Conservation (phyloP, 345 rosid genomes). For the Moricandia moricandioides region DNA sequence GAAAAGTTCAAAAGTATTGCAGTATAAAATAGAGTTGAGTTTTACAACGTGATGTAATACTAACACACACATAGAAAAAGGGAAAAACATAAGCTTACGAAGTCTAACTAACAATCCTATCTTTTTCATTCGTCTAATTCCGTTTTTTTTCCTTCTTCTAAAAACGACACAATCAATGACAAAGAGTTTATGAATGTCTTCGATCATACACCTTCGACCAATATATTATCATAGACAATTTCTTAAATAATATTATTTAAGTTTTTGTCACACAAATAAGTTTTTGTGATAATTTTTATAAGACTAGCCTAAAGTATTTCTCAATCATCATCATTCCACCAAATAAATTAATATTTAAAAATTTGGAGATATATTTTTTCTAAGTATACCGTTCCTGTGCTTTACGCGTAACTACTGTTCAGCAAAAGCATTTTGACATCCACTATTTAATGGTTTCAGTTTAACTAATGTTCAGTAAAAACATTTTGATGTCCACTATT, state of each 20-base stretch:
- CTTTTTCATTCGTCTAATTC: not conserved
- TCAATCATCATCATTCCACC: not conserved
- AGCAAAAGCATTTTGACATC: not conserved
- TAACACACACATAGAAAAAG: not conserved
- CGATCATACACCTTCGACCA: not conserved
- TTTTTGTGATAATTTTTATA: no score
- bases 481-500: not conserved
- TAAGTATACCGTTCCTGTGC: not conserved
- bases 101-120: not conserved
- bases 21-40: constrained; percentile 3
- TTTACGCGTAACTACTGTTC: not conserved
- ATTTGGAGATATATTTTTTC: not conserved
- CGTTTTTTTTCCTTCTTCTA: not conserved
- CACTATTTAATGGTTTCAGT: no score
- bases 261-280: no score
- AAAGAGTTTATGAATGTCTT: not conserved
- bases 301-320: no score
- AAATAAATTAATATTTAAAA: not conserved
- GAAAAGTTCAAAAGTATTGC: not conserved
- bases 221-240: not conserved
- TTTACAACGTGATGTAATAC: constrained; percentile 5
- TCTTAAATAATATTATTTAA: no score
- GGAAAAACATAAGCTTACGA: not conserved
- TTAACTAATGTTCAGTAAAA: not conserved
- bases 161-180: not conserved